A percentile compares a stretch with the other conserved stretches of the same genome.
These are phyloP conservation scores for Fraxinus nigra DNA, from an alignment of 305 asterid genomes.

Conservation along the genomic window DNA sequence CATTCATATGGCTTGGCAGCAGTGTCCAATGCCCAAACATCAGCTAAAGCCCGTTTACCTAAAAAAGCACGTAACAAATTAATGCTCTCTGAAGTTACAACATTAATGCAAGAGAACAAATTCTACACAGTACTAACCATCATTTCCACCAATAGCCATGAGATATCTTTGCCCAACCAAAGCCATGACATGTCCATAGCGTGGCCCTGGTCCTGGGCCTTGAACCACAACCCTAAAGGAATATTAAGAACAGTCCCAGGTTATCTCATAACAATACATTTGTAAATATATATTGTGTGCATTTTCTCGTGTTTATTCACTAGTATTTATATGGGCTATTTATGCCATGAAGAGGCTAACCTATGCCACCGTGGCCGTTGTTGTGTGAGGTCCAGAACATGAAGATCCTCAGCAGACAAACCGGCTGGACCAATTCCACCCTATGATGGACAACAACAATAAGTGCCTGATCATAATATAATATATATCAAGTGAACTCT, in stretches of 20 bases:
- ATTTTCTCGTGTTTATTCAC: neutral
- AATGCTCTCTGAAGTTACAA: conserved; percentile 17
- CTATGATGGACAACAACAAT: conserved; percentile 37
- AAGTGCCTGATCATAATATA: conserved; percentile 10
- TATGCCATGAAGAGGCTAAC: conserved; percentile 36
- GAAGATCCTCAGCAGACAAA: conserved; percentile 97
- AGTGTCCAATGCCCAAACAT: conserved; percentile 99
- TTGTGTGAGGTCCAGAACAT: conserved; percentile 94
- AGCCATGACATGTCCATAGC: conserved; percentile 99
- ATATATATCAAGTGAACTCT: conserved; percentile 5
- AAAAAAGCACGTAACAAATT: conserved; percentile 29
- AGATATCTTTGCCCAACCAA: conserved; percentile 99
- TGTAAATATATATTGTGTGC: neutral
- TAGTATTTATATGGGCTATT: conserved; percentile 5
- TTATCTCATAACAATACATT: conserved; percentile 4
- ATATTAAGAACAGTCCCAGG: conserved; percentile 16
- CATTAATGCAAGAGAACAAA: conserved; percentile 8
- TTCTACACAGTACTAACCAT: conserved; percentile 55
- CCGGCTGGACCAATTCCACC: conserved; percentile 99
- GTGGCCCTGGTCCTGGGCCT: conserved; percentile 99
- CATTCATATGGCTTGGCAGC: conserved; percentile 99
- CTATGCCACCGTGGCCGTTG: conserved; percentile 98
- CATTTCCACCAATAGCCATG: conserved; percentile 99
- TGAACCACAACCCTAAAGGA: conserved; percentile 87
- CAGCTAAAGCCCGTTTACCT: conserved; percentile 98